Evolutionary conservation across 768 basidiomycete species (phyloP).

Genomic region (Fomitopsis pulvina): DNA sequence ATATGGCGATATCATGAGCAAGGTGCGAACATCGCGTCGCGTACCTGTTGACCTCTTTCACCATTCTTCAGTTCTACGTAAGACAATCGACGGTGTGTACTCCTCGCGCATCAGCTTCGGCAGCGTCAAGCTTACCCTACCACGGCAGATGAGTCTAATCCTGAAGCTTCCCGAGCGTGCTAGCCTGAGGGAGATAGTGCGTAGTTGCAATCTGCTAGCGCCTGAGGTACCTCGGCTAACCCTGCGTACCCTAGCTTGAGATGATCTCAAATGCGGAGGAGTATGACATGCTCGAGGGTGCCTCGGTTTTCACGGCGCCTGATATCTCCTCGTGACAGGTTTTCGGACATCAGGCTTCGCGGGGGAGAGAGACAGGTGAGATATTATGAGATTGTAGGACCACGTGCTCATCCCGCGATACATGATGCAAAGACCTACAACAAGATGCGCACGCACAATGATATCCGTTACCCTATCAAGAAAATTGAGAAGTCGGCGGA

Average conservation of each 20-base stretch:
- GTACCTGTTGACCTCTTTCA: not conserved
- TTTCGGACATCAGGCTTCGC: slow-evolving; percentile 63
- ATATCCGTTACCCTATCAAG: slow-evolving; percentile 72
- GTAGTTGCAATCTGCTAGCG: too few species aligned
- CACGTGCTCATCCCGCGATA: not conserved
- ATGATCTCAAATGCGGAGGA: slow-evolving; percentile 60
- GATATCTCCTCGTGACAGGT: slow-evolving; percentile 32
- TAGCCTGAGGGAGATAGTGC: slow-evolving; percentile 61
- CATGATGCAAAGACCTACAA: slow-evolving; percentile 42
- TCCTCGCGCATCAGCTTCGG: not conserved
- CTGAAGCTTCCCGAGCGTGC: slow-evolving; percentile 50
- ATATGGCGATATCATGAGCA: slow-evolving; percentile 85
- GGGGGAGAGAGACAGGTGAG: slow-evolving; percentile 68
- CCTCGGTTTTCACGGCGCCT: not conserved
- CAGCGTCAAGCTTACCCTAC: not conserved
- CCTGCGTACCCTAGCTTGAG: slow-evolving; percentile 52
- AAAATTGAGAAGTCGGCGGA: slow-evolving; percentile 66
- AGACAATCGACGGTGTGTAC: slow-evolving; percentile 54
- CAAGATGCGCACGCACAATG: slow-evolving; percentile 60
- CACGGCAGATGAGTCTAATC: slow-evolving; percentile 56
- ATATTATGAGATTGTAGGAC: not conserved
- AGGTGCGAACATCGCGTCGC: slow-evolving; percentile 36
- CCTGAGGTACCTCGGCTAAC: too few species aligned
- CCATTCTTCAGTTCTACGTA: slow-evolving; percentile 56
- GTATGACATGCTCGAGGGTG: slow-evolving; percentile 29